Conservation (phyloP, 1,284 basidiomycete species). For the Pascua sp. region DNA sequence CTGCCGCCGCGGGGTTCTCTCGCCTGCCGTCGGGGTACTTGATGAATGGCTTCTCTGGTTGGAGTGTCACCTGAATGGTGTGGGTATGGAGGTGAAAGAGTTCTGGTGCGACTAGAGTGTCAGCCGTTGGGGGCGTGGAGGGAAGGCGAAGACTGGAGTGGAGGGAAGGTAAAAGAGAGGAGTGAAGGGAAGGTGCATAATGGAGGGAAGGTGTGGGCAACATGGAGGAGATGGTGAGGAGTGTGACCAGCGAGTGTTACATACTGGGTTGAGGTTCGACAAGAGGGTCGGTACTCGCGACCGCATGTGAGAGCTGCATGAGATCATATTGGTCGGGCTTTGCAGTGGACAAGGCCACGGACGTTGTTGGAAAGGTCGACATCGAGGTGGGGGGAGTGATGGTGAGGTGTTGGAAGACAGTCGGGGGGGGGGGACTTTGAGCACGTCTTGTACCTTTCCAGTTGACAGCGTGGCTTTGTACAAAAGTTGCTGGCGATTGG, state of each 20-base stretch:
- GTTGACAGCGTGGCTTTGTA: too few relatives aligned
- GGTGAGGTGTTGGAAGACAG: too few relatives aligned
- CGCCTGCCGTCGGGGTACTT: slow-evolving; percentile 6
- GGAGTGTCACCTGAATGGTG: slow-evolving; percentile 26
- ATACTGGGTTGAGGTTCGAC: background rate
- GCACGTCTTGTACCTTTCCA: too few relatives aligned
- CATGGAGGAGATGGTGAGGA: background rate
- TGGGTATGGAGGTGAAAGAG: slow-evolving; percentile 37
- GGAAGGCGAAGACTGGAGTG: background rate
- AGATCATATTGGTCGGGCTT: slow-evolving; percentile 11
- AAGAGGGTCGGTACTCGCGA: background rate
- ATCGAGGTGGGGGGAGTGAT: too few relatives aligned
- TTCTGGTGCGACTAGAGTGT: background rate
- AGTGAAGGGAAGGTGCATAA: background rate
- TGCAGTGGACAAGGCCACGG: too few relatives aligned
- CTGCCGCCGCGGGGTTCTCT: slow-evolving; percentile 3
- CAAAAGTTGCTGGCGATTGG: too few relatives aligned
- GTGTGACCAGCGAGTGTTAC: background rate
- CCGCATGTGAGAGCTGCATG: slow-evolving; percentile 2
- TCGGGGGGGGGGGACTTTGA: too few relatives aligned
- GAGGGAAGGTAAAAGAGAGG: background rate
- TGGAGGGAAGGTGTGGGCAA: background rate
- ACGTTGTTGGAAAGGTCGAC: too few relatives aligned
- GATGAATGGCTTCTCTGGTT: slow-evolving; percentile 5
- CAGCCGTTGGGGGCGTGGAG: background rate